Evolutionary conservation across 768 basidiomycete genomes (phyloP), one percentile per base, ranked within the genome.

Genomic region (Leccinum variicolor): DNA sequence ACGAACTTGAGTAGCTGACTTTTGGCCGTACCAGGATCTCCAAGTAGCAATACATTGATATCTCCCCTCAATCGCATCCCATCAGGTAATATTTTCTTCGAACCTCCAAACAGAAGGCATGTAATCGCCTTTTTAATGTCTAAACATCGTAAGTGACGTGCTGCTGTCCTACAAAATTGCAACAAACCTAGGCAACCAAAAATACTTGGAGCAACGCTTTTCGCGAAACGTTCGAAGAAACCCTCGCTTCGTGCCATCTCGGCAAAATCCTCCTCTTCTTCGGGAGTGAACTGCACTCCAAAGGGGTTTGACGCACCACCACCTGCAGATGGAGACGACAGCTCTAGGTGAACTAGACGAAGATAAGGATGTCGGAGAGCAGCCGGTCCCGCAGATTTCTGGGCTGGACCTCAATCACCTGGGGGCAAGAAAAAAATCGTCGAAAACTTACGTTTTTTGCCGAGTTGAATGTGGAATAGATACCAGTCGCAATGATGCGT

Each of bases 81-180:
- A 70, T 99, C 97, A 8, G 97, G 97, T 6, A 99, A 75, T 51
- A 97, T 79, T 74, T 99, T 99, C 77, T 94, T 98, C 19, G 94
- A 95, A 6, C 97, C 97, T 28, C 97, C 97, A 64, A 98, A 94
- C 7, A 99, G 77, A n/a, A 99, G 77, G 71, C 96, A 98, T 0
- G 91, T 84, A 50, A 99, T 94, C 5, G 97, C 93, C 64, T 98
- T 99, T 76, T 98, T 99, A 66, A 98, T 98, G 71, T 99, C 97
- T 96, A 52, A 31, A 21, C n/a, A 23, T 46, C 17, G 25, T 70
- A 25, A 68, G 64, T 8, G 34, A 39, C 33, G 26, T 6, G 4
- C n/a, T 21, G 7, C 31, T 28, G 21, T 36, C 17, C 29, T n/a
- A 26, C 19, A 14, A 50, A 41, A 49, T 13, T n/a, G 14, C 60